phyloP scores from a whole-genome alignment of 1,284 basidiomycete species.

The Ustilago shanxiensis region DNA sequence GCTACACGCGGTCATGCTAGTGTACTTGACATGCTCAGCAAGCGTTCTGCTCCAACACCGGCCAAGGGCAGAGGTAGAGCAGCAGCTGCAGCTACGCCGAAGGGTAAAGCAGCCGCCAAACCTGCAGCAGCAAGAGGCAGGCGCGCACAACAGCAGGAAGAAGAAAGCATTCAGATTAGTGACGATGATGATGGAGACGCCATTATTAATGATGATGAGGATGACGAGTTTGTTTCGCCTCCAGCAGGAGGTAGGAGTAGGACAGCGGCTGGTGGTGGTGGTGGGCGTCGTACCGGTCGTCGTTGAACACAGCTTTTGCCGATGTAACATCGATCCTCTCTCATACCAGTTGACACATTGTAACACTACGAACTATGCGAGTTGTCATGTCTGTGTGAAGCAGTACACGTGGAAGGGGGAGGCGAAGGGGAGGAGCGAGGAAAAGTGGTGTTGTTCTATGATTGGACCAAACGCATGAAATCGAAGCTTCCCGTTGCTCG shows the following conservation, averaged over 20 bases:
- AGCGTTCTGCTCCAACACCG: constrained; percentile 6
- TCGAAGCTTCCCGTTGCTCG: constrained; percentile 7
- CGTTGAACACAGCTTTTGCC: constrained; percentile 5
- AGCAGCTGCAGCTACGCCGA: neutral
- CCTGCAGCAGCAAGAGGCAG: neutral
- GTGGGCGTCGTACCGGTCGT: constrained; percentile 10
- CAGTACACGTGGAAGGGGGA: neutral
- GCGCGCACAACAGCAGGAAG: constrained; percentile 10
- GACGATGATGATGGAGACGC: constrained; percentile 36
- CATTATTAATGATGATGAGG: constrained; percentile 20
- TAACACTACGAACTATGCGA: no score
- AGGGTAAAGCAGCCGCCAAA: constrained; percentile 2
- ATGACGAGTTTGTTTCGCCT: constrained; percentile 46
- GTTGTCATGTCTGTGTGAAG: neutral
- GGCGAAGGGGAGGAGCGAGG: neutral
- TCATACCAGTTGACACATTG: neutral
- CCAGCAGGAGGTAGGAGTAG: neutral
- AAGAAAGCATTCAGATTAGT: constrained; percentile 47
- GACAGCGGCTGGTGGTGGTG: constrained; percentile 6
- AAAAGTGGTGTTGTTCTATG: constrained; percentile 3
- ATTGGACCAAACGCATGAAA: neutral
- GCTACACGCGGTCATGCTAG: constrained; percentile 25
- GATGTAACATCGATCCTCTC: neutral
- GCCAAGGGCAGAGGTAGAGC: constrained; percentile 1
- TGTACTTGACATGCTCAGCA: constrained; percentile 39